Evolutionary conservation across 257 asterid genomes (phyloP).

Genomic region (Solanum microdontum): DNA sequence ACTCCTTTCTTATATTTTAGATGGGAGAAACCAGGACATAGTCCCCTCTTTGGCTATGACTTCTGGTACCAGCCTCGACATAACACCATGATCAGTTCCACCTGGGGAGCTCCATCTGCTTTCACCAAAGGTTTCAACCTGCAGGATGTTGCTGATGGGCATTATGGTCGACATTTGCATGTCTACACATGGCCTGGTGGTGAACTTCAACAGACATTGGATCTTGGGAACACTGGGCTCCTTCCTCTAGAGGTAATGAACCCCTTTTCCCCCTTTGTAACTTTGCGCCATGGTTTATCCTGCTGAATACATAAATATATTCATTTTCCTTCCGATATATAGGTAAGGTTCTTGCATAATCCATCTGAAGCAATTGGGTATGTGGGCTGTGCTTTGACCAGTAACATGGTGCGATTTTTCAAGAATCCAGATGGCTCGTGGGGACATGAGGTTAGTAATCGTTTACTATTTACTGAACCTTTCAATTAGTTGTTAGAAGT

Average conservation of each 20-base stretch:
- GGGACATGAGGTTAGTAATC: conserved; percentile 68
- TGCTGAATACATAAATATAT: not conserved
- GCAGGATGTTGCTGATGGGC: conserved; percentile 77
- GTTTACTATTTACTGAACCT: not conserved
- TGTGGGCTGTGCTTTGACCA: conserved; percentile 85
- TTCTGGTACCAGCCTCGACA: conserved; percentile 99
- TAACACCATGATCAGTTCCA: conserved; percentile 90
- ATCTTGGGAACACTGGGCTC: conserved; percentile 87
- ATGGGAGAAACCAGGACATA: conserved; percentile 98
- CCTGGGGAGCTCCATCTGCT: conserved; percentile 97
- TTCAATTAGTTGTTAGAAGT: not conserved
- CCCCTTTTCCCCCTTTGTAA: not conserved
- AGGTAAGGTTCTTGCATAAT: conserved; percentile 84
- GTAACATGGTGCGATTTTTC: conserved; percentile 85
- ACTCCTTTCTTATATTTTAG: conserved; percentile 15
- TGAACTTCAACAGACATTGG: conserved; percentile 81
- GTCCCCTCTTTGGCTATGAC: conserved; percentile 86
- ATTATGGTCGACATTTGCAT: conserved; percentile 85
- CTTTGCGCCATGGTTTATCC: not conserved
- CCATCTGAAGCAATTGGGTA: conserved; percentile 79
- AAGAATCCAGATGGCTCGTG: conserved; percentile 68
- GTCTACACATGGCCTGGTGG: conserved; percentile 96
- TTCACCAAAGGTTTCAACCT: conserved; percentile 84
- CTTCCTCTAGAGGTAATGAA: conserved; percentile 72
- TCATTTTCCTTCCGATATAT: not conserved